Percentiles rank a stretch among this genome's conserved stretches.
Conservation (phyloP, 2,329 filamentous ascomycete genomes). For the Sporothrix luriei region DNA sequence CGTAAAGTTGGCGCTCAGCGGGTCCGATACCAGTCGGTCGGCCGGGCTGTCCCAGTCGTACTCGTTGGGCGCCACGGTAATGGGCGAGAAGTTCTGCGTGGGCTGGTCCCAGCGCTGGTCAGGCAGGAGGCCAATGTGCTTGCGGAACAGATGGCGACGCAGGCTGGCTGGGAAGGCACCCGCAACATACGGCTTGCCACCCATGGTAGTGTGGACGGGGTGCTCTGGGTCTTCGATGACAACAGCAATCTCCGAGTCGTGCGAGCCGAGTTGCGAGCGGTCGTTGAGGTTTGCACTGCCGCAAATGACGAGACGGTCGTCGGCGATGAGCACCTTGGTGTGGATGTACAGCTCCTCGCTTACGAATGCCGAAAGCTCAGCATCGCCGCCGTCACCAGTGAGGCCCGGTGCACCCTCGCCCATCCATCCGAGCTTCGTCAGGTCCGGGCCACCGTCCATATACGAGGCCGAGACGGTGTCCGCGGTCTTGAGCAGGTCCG, state of each 20-base stretch:
- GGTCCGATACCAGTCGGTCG: slow-evolving; percentile 72
- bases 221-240: slow-evolving; percentile 74
- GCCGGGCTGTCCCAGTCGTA: slow-evolving; percentile 71
- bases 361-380: slow-evolving; percentile 64
- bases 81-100: slow-evolving; percentile 74
- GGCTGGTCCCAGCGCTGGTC: slow-evolving; percentile 69
- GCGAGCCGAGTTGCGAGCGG: slow-evolving; percentile 75
- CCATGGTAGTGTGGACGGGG: slow-evolving; percentile 71
- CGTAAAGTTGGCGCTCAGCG: slow-evolving; percentile 68
- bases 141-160: slow-evolving; percentile 81
- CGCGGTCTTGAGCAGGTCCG: slow-evolving; percentile 47
- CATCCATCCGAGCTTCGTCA: slow-evolving; percentile 60
- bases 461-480: slow-evolving; percentile 79
- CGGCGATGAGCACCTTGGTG: slow-evolving; percentile 75
- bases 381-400: slow-evolving; percentile 40
- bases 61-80: slow-evolving; percentile 66
- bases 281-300: slow-evolving; percentile 65
- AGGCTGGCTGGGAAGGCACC: slow-evolving; percentile 75
- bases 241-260: slow-evolving; percentile 87
- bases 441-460: slow-evolving; percentile 75
- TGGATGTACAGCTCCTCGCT: slow-evolving; percentile 65
- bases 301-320: slow-evolving; percentile 80
- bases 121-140: slow-evolving; percentile 81
- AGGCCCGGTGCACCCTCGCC: slow-evolving; percentile 35
- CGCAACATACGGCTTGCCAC: slow-evolving; percentile 69